These are phyloP conservation scores for Aegilops longissima DNA, from an alignment of 176 grass and related monocot species.

Conservation along the genomic window DNA sequence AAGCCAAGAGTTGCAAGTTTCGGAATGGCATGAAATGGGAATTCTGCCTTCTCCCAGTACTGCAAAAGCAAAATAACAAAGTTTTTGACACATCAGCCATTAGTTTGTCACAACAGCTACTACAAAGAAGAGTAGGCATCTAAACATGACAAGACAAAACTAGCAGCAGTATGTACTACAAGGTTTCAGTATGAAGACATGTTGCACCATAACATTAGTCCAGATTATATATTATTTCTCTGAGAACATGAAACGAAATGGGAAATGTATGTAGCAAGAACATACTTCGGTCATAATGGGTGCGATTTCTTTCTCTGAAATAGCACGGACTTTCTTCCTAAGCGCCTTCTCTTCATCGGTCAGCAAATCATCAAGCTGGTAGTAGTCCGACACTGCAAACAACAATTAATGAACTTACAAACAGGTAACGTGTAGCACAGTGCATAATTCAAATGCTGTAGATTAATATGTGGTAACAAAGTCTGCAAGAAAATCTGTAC, in stretches of 20 bases:
- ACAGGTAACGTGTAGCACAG: not conserved
- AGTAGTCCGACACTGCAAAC: slow-evolving; percentile 83
- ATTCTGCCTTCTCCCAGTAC: slow-evolving; percentile 93
- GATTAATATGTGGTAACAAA: not conserved
- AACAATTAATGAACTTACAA: not conserved
- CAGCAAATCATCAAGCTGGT: slow-evolving; percentile 87
- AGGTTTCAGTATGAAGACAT: not conserved
- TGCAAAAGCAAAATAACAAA: slow-evolving; percentile 31
- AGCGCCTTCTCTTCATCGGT: slow-evolving; percentile 59
- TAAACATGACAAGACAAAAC: not conserved
- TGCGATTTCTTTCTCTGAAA: slow-evolving; percentile 80
- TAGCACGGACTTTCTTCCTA: slow-evolving; percentile 56
- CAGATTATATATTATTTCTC: not conserved
- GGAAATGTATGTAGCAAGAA: slow-evolving; percentile 19
- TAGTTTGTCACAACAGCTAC: slow-evolving; percentile 1
- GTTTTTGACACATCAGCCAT: not conserved
- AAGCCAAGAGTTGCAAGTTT: slow-evolving; percentile 67
- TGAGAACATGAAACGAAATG: not conserved
- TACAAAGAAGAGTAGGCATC: slow-evolving; percentile 19
- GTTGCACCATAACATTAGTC: not conserved
- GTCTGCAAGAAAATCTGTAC: not conserved
- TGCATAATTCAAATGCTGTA: not conserved
- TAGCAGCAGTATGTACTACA: slow-evolving; percentile 11
- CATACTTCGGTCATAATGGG: slow-evolving; percentile 86
- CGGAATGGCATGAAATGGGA: slow-evolving; percentile 73